Percentiles rank a stretch among this genome's conserved stretches.
Evolutionary conservation across 1,284 basidiomycete genomes (phyloP).

Genomic region (Filobasidium uniguttulatum): DNA sequence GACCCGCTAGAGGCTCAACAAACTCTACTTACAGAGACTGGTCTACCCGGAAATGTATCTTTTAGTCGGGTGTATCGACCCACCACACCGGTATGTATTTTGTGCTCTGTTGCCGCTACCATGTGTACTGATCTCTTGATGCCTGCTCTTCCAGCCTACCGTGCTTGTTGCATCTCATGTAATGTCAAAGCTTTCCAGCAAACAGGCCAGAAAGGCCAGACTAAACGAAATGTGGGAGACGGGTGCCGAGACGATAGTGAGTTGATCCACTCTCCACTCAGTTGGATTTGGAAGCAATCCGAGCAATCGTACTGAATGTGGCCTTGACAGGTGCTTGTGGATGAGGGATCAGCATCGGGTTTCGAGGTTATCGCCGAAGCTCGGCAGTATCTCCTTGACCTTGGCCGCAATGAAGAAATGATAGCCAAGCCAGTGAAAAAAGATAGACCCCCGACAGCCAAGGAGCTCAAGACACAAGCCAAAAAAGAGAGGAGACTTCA

Average conservation of each 20-base stretch:
- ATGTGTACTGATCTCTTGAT: not conserved
- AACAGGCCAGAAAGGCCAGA: conserved; percentile 50
- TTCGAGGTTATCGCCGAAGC: conserved; percentile 76
- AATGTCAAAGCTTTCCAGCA: conserved; percentile 55
- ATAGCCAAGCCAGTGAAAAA: no score
- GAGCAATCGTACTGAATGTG: conserved; percentile 14
- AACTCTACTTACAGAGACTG: no score
- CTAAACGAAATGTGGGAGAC: conserved; percentile 80
- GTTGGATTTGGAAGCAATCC: not conserved
- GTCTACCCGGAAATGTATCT: no score
- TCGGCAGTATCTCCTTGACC: conserved; percentile 56
- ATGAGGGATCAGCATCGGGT: conserved; percentile 61
- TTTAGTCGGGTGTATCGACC: not conserved
- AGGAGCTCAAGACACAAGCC: not conserved
- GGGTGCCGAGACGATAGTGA: conserved; percentile 63
- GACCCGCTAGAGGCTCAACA: not conserved
- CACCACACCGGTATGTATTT: not conserved
- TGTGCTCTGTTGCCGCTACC: not conserved
- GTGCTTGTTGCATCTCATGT: conserved; percentile 76
- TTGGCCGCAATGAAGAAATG: conserved; percentile 51
- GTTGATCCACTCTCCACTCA: conserved; percentile 17
- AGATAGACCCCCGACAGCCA: conserved; percentile 25
- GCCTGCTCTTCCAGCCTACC: conserved; percentile 33
- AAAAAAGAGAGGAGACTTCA: not conserved
- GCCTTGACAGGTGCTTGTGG: conserved; percentile 53